These are phyloP conservation scores for Mortierella sp. DNA, from an alignment of 371 early-diverging fungal species.

Conservation along the genomic window DNA sequence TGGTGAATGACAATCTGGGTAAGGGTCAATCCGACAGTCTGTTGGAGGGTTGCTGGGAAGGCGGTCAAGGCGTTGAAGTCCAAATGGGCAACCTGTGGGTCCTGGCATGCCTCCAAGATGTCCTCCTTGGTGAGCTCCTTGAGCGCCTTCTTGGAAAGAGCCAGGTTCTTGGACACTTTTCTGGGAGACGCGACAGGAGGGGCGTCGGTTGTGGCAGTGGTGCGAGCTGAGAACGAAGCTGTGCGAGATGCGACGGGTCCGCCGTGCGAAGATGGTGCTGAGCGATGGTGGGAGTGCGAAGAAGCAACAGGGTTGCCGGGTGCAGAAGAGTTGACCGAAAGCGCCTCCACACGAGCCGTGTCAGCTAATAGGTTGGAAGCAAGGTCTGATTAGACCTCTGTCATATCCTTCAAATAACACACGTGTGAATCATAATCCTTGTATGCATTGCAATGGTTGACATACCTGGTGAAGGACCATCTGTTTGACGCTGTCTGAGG, in stretches of 20 bases:
- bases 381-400: neutral
- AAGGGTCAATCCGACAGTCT: slow-evolving; percentile 48
- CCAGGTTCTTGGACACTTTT: slow-evolving; percentile 52
- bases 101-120: slow-evolving; percentile 30
- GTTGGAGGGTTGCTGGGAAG: slow-evolving; percentile 58
- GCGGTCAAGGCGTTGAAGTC: slow-evolving; percentile 62
- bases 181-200: neutral
- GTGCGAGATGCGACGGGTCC: neutral
- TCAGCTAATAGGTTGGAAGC: slow-evolving; percentile 6
- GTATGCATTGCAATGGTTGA: neutral
- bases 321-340: slow-evolving; percentile 27
- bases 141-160: slow-evolving; percentile 60
- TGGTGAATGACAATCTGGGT: slow-evolving; percentile 65
- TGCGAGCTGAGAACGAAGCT: neutral
- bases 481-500: slow-evolving; percentile 53
- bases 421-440: neutral
- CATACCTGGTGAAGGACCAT: slow-evolving; percentile 35
- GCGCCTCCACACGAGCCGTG: slow-evolving; percentile 22
- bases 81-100: slow-evolving; percentile 30
- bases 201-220: neutral
- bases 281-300: neutral
- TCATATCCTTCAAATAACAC: neutral
- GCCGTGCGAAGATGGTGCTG: neutral
- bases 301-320: neutral
- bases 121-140: slow-evolving; percentile 54